These are phyloP conservation scores for Trichosporon asahii DNA, from an alignment of 1,284 basidiomycete species.

Conservation along the genomic window DNA sequence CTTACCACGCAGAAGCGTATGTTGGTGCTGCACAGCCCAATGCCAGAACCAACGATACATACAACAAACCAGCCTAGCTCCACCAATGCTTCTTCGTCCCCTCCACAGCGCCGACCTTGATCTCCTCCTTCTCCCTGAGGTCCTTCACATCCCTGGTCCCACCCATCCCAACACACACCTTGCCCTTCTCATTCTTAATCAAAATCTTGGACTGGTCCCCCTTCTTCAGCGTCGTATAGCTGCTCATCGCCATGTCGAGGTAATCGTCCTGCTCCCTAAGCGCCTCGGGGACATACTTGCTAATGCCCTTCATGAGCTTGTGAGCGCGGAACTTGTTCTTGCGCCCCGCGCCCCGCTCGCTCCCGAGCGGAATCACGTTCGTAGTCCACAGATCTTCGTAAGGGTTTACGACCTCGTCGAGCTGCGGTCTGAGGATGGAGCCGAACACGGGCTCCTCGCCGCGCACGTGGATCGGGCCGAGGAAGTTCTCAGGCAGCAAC, in stretches of 20 bases:
- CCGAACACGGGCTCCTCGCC: constrained; percentile 19
- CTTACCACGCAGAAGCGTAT: no score
- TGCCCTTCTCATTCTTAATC: constrained; percentile 30
- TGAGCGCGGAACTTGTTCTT: constrained; percentile 17
- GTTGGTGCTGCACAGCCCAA: no score
- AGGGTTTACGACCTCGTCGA: constrained; percentile 31
- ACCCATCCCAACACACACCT: constrained; percentile 27
- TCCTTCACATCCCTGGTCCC: neutral
- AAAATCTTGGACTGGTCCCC: constrained; percentile 33
- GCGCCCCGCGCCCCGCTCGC: neutral
- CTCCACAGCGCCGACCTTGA: constrained; percentile 12
- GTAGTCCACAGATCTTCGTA: constrained; percentile 38
- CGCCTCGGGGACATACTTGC: constrained; percentile 31
- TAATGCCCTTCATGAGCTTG: constrained; percentile 22
- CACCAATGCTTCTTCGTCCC: constrained; percentile 21
- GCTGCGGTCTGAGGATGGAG: constrained; percentile 29
- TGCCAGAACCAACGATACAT: no score
- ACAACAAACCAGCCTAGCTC: constrained; percentile 2
- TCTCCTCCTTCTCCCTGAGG: neutral
- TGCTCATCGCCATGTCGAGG: constrained; percentile 30
- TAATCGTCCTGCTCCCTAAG: constrained; percentile 34
- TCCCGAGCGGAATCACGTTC: constrained; percentile 30
- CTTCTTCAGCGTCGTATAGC: constrained; percentile 26
- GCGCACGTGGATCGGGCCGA: constrained; percentile 32
- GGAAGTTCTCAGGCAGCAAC: constrained; percentile 38